Percentiles rank a stretch among this genome's conserved stretches.
phyloP scores from a whole-genome alignment of 2,329 filamentous ascomycete genomes.

The Diaporthe ampelina region DNA sequence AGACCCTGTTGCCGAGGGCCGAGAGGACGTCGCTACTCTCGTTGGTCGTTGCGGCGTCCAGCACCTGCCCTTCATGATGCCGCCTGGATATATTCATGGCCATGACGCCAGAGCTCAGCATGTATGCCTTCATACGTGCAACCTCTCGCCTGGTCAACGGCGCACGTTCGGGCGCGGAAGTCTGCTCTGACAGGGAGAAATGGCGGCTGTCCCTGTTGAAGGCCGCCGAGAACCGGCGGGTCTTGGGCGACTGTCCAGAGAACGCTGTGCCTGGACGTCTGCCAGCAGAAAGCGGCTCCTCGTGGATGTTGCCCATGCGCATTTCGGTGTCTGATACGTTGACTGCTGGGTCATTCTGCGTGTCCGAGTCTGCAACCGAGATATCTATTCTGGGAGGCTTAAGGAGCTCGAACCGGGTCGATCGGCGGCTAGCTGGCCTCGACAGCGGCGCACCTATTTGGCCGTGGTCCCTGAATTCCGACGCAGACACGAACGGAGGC shows the following conservation, averaged over 20 bases:
- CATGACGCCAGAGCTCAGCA: conserved; percentile 90
- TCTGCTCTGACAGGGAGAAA: conserved; percentile 66
- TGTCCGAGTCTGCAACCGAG: conserved; percentile 53
- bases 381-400: conserved; percentile 66
- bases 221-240: conserved; percentile 42
- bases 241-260: conserved; percentile 42
- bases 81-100: conserved; percentile 83
- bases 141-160: conserved; percentile 79
- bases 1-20: conserved; percentile 45
- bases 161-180: conserved; percentile 53
- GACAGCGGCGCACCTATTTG: conserved; percentile 45
- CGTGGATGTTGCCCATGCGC: conserved; percentile 47
- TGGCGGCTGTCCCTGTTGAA: conserved; percentile 52
- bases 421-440: conserved; percentile 55
- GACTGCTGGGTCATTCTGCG: conserved; percentile 47
- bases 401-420: conserved; percentile 61
- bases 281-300: conserved; percentile 51
- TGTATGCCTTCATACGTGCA: conserved; percentile 80
- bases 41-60: conserved; percentile 49
- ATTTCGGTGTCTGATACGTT: conserved; percentile 58
- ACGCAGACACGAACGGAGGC: conserved; percentile 61
- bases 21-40: conserved; percentile 46
- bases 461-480: conserved; percentile 45
- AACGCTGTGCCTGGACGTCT: conserved; percentile 53
- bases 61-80: conserved; percentile 63